Base-by-base conservation (phyloP, 2,329 filamentous ascomycete species). In the Xylariaceae sp. region DNA sequence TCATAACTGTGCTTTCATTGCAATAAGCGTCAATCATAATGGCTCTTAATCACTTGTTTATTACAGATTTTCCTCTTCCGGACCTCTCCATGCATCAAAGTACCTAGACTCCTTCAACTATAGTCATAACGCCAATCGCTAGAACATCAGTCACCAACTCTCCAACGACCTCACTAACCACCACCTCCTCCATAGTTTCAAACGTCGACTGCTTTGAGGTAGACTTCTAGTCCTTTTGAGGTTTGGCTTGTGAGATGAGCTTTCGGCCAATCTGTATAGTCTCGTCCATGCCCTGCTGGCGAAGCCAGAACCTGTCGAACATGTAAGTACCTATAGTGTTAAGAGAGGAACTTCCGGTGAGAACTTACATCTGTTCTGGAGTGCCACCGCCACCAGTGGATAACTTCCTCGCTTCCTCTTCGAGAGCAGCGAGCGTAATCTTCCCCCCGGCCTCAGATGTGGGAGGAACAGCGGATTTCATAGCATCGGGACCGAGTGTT, bases 381-480 rank as follows among this genome's bases (percentile, higher is more conserved):
- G 77, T 77, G 33, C 78, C 78, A 40, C 80, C 77, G 2, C 81
- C 81, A 8, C 70, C 72, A 8, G 78, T 73, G 1, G 82, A 84
- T n/a, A 78, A 71, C 52, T 75, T 71, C 21, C 82, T 78, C 2
- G 83, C 83, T 61, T 86, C 83, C 48, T 86, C 89, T 70, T 92
- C 89, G 1, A 92, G 76, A 5, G 78, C 81, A 60, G 78, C 81
- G 26, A 85, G 78, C 3, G 85, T 90, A 57, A 91, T 90, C 69
- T 85, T 84, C 65, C 87, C 85, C 9, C 79, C 82, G 12, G 76
- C 78, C 39, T 76, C 75, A 37, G 81, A 76, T 3, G 77, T 81
- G 4, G 78, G 80, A 14, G 73, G 75, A 6, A 76, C 74, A 16
- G 78, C 76, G 52, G 75, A 77, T 49, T 82, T 79, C 3, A 79